Evolutionary conservation across 768 basidiomycete genomes (phyloP).

Genomic region (Auricularia heimuer): DNA sequence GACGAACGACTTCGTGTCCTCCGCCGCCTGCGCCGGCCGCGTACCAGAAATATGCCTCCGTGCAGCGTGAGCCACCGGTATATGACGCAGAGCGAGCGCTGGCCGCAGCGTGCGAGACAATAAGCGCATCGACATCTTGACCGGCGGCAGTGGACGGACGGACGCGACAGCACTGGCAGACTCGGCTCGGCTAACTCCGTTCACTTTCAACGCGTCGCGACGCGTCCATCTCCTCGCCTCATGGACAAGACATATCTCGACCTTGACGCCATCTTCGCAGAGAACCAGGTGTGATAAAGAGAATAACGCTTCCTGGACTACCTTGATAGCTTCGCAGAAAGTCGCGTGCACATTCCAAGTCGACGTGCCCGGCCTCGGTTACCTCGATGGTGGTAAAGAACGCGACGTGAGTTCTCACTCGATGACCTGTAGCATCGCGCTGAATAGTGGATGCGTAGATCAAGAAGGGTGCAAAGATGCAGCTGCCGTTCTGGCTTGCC

Average conservation of each 20-base stretch:
- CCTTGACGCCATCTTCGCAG: conserved; percentile 81
- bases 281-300: conserved; percentile 58
- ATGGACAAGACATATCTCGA: conserved; percentile 95
- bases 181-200: conserved; percentile 6
- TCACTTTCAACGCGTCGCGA: conserved; percentile 13
- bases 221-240: conserved; percentile 2
- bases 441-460: conserved; percentile 41
- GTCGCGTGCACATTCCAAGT: conserved; percentile 89
- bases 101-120: no score
- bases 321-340: conserved; percentile 42
- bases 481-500: conserved; percentile 86
- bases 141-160: background rate
- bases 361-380: conserved; percentile 76
- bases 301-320: background rate
- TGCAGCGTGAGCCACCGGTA: background rate
- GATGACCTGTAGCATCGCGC: background rate
- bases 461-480: conserved; percentile 60
- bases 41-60: background rate
- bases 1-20: conserved; percentile 24
- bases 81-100: background rate
- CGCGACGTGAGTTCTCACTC: conserved; percentile 49
- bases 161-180: background rate
- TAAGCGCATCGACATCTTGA: background rate
- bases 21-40: conserved; percentile 20
- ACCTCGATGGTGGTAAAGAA: conserved; percentile 78